Base-by-base conservation (phyloP, 805 yeast genomes). In the Ogataea methylovora region DNA sequence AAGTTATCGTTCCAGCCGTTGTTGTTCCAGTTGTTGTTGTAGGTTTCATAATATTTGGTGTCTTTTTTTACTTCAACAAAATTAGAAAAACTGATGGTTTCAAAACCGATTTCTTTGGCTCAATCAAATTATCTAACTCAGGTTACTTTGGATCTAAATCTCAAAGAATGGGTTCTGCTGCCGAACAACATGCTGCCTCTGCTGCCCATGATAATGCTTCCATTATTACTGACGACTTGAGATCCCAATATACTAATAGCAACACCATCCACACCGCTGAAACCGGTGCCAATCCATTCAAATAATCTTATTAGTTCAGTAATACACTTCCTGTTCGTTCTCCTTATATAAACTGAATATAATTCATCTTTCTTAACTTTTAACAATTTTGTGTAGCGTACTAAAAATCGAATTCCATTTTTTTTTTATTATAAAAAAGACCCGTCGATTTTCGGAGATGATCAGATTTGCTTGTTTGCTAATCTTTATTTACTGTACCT, bases 1-100 rank as follows among this genome's bases (percentile, higher is more conserved):
- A 52, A 34, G 48, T 45, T 3, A 60, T 65, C 29, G 68, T 58
- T 11, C 69, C 70, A 33, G 67, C 69, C 11, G 69, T 65, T 11
- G 57, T 65, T 16, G 65, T 64, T 9, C 69, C 70, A 30, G 60
- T 65, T 7, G 54, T 63, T 10, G 63, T 50, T 3, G 49, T 57
- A 15, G 40, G 46, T 15, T 41, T 47, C 2, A 45, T 64, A 24
- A 51, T 56, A 2, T 40, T 36, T 24, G 55, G 43, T 32, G 58
- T 62, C 19, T 34, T 58, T 34, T 55, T 40, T 49, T 63, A 52
- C 46, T 42, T 60, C 37, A 44, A 45, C 33, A 54, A 46, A 27
- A 45, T 49, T 18, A 48, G 48, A 41, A 43, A 43, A 34, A 39
- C 31, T 5, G 16, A 29, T 11, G 37, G 34, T 19, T 40, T 38